Evolutionary conservation across 208 protist genomes (phyloP).

Genomic region (Leptomonas seymouri): DNA sequence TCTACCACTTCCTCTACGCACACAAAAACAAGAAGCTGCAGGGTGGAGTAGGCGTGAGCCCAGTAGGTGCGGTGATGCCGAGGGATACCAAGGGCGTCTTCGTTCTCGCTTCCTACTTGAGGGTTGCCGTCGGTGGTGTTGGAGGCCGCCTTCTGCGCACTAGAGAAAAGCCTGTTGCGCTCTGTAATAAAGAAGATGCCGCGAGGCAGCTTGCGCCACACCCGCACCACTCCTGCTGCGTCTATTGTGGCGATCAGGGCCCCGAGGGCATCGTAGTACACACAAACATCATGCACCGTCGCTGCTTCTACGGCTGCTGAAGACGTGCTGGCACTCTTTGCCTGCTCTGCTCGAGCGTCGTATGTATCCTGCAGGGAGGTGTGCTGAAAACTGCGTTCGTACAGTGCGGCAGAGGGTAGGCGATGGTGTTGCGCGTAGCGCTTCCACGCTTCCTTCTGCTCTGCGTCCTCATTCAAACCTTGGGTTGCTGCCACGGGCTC

Average conservation of each 20-base stretch:
- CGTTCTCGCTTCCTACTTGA: no score
- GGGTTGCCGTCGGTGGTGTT: not conserved
- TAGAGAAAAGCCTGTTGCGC: constrained; percentile 43
- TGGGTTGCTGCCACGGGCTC: no score
- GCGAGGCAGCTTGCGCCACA: constrained; percentile 77
- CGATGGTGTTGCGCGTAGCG: constrained; percentile 26
- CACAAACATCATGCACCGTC: constrained; percentile 46
- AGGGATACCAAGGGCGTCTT: not conserved
- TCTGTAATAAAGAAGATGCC: constrained; percentile 67
- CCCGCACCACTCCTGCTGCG: constrained; percentile 46
- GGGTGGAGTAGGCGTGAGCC: constrained; percentile 27
- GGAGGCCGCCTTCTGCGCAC: not conserved
- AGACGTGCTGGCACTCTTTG: not conserved
- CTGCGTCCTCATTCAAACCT: not conserved
- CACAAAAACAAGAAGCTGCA: constrained; percentile 44
- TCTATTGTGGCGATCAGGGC: constrained; percentile 59
- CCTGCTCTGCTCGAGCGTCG: constrained; percentile 8
- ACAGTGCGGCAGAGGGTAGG: constrained; percentile 48
- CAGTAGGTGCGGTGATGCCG: constrained; percentile 16
- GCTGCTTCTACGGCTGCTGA: not conserved
- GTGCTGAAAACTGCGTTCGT: constrained; percentile 75
- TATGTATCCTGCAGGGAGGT: constrained; percentile 34
- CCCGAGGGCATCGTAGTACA: constrained; percentile 55
- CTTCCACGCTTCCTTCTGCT: constrained; percentile 19
- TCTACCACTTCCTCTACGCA: constrained; percentile 27